A percentile compares a stretch with the other conserved stretches of the same genome.
Conservation (phyloP, 257 asterid genomes). For the Solanum megistacrolobum region DNA sequence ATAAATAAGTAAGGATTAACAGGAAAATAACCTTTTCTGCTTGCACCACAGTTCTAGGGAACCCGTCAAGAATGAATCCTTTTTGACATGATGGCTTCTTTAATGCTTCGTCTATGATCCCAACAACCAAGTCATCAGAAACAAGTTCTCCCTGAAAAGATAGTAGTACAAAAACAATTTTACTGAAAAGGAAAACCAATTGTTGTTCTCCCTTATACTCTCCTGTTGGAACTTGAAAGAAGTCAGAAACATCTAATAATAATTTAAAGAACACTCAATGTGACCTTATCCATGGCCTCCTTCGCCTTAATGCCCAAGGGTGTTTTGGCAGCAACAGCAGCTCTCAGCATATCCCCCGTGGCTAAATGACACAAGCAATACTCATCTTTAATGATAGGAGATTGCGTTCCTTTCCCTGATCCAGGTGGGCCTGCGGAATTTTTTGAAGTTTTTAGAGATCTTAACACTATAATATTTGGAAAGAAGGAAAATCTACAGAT, state of each 20-base stretch:
- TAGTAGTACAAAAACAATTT: neutral
- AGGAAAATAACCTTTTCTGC: slow-evolving; percentile 64
- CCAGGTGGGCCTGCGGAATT: slow-evolving; percentile 79
- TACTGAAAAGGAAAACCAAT: neutral
- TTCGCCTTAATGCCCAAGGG: slow-evolving; percentile 91
- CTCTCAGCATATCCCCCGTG: slow-evolving; percentile 98
- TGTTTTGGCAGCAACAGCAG: slow-evolving; percentile 95
- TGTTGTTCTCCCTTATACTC: slow-evolving; percentile 36
- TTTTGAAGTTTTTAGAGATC: neutral
- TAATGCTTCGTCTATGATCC: slow-evolving; percentile 87
- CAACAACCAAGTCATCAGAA: slow-evolving; percentile 93
- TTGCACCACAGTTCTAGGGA: slow-evolving; percentile 92
- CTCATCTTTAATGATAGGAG: slow-evolving; percentile 88
- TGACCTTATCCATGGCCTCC: slow-evolving; percentile 96
- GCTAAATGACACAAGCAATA: slow-evolving; percentile 94
- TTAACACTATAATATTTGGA: neutral
- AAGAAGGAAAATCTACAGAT: neutral
- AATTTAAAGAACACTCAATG: neutral
- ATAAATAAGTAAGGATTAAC: neutral
- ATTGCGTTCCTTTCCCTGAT: slow-evolving; percentile 95
- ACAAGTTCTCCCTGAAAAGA: slow-evolving; percentile 37
- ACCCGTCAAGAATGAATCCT: slow-evolving; percentile 97
- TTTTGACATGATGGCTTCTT: slow-evolving; percentile 92
- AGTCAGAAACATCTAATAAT: neutral
- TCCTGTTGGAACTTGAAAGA: slow-evolving; percentile 3